phyloP scores from a whole-genome alignment of 345 rosid genomes.

The Citrus reticulata region DNA sequence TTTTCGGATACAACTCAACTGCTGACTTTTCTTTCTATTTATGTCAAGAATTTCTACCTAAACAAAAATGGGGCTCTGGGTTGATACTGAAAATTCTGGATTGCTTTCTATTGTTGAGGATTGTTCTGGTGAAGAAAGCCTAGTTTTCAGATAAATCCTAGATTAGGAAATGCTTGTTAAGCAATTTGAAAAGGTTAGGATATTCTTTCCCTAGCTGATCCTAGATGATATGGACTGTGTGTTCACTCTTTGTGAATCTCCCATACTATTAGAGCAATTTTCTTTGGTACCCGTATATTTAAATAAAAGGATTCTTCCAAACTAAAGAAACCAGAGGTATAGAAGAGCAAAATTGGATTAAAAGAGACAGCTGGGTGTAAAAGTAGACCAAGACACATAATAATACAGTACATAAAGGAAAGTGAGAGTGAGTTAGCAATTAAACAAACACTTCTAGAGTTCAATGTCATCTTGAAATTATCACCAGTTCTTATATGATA shows the following conservation, averaged over 20 bases:
- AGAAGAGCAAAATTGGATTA: not conserved
- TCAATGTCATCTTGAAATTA: not conserved
- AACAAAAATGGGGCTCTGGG: not conserved
- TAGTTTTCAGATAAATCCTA: not conserved
- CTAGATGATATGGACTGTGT: not conserved
- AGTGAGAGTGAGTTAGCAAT: not conserved
- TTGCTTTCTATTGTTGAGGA: not conserved
- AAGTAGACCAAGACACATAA: not conserved
- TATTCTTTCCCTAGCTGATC: not conserved
- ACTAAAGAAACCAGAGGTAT: not conserved
- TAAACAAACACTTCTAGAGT: not conserved
- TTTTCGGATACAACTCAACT: not conserved
- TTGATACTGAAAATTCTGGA: not conserved
- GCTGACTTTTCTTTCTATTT: not conserved
- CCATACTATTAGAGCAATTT: not conserved
- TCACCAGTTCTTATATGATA: not conserved
- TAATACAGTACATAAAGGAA: not conserved
- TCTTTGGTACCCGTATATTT: not conserved
- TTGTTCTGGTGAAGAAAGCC: not conserved
- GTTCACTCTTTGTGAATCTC: not conserved
- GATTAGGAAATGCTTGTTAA: not conserved
- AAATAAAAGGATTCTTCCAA: not conserved
- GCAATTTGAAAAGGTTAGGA: too few relatives aligned
- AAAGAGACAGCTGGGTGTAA: not conserved
- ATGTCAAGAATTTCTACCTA: not conserved